Percentiles rank a stretch among this genome's conserved stretches.
phyloP scores from a whole-genome alignment of 1,139 yeast genomes.

The Chernovozyma sophiae-reginae region DNA sequence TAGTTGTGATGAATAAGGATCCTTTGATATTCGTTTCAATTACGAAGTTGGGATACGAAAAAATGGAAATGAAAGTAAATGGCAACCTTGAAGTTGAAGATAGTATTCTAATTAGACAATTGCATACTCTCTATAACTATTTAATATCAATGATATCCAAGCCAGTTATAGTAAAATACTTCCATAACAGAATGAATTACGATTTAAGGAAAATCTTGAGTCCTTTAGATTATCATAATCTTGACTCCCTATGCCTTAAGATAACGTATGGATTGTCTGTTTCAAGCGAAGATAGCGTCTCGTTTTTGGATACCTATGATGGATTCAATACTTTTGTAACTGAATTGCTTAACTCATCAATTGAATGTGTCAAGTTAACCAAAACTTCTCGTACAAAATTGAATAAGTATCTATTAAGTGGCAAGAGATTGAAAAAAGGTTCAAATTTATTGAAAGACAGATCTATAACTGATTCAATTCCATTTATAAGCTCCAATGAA shows the following conservation, averaged over 20 bases:
- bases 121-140: constrained; percentile 73
- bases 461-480: constrained; percentile 1
- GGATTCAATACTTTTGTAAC: constrained; percentile 27
- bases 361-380: constrained; percentile 30
- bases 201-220: constrained; percentile 78
- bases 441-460: background rate
- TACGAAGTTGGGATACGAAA: constrained; percentile 44
- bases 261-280: constrained; percentile 33
- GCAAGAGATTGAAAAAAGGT: constrained; percentile 18
- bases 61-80: constrained; percentile 10
- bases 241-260: constrained; percentile 58
- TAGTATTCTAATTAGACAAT: constrained; percentile 52
- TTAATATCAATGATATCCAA: constrained; percentile 76
- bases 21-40: constrained; percentile 78
- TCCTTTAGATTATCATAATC: constrained; percentile 59
- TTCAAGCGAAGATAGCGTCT: background rate
- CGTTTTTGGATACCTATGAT: constrained; percentile 3
- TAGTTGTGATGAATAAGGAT: constrained; percentile 58
- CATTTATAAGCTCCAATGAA: constrained; percentile 1
- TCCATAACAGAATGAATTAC: constrained; percentile 69
- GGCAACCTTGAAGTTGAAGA: constrained; percentile 25
- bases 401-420: constrained; percentile 22
- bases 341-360: constrained; percentile 23
- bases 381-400: constrained; percentile 32
- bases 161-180: constrained; percentile 66